phyloP scores from a whole-genome alignment of 164 flowering plant species.

The Warburgia ugandensis region DNA sequence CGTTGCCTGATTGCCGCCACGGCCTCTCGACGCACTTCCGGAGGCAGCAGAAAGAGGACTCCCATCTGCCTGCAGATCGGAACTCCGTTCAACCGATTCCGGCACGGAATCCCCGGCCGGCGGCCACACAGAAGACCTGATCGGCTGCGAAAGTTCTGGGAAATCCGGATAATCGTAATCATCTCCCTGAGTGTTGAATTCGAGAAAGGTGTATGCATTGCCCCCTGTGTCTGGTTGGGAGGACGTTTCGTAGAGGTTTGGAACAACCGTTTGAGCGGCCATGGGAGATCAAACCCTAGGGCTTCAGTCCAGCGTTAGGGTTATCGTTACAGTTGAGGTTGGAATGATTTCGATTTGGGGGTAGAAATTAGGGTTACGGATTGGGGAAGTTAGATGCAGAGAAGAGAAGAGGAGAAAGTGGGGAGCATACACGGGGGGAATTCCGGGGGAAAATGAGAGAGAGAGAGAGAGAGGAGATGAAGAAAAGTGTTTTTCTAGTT shows the following conservation, averaged over 20 bases:
- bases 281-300: slow-evolving; percentile 17
- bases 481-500: too few relatives aligned
- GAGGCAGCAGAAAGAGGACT: slow-evolving; percentile 43
- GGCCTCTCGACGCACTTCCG: slow-evolving; percentile 30
- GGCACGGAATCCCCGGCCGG: slow-evolving; percentile 53
- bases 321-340: background rate
- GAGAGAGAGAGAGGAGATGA: too few relatives aligned
- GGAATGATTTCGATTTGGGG: slow-evolving; percentile 1
- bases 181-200: slow-evolving; percentile 87
- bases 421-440: too few relatives aligned
- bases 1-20: slow-evolving; percentile 27
- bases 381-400: too few relatives aligned
- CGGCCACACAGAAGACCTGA: slow-evolving; percentile 62
- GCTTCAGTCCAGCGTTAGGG: slow-evolving; percentile 5
- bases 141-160: slow-evolving; percentile 59
- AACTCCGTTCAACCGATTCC: slow-evolving; percentile 26
- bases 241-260: slow-evolving; percentile 79
- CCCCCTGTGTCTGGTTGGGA: slow-evolving; percentile 88
- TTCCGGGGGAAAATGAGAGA: too few relatives aligned
- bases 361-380: too few relatives aligned
- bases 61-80: slow-evolving; percentile 40
- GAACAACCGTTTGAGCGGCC: slow-evolving; percentile 29
- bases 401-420: too few relatives aligned
- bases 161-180: slow-evolving; percentile 71
- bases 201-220: slow-evolving; percentile 96